Evolutionary conservation across 2,329 filamentous ascomycete genomes (phyloP).

Genomic region (Fusarium vanettenii): DNA sequence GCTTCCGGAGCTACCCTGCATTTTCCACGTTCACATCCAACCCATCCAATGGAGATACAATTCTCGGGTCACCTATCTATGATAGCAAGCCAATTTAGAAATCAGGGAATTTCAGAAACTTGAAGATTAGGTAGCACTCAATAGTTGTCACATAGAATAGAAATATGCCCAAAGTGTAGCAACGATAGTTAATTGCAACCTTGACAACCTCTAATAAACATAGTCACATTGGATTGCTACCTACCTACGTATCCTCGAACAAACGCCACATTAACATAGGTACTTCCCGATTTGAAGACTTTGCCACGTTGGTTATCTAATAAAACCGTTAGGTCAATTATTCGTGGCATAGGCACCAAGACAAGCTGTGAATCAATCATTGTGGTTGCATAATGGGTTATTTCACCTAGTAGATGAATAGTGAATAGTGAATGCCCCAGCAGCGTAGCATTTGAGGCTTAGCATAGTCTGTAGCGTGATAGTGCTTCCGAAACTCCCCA

Average conservation of each 20-base stretch:
- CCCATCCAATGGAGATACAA: not conserved
- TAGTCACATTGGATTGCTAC: not conserved
- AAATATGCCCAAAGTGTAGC: not conserved
- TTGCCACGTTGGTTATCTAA: too few species aligned
- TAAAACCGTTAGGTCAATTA: not conserved
- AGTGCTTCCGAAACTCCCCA: not conserved
- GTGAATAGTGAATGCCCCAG: not conserved
- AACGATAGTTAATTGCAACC: not conserved
- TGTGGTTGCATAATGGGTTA: not conserved
- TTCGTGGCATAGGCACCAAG: not conserved
- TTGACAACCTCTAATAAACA: not conserved
- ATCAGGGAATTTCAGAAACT: not conserved
- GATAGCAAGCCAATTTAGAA: not conserved
- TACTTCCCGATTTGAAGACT: too few species aligned
- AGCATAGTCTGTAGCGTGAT: not conserved
- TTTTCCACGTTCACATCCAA: slow-evolving; percentile 2
- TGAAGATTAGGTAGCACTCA: not conserved
- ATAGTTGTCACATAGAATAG: not conserved
- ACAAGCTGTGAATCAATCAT: not conserved
- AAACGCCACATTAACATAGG: not conserved
- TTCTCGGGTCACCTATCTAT: not conserved
- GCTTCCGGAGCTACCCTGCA: slow-evolving; percentile 24
- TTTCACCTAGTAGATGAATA: too few species aligned
- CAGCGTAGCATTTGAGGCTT: not conserved
- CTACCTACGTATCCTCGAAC: not conserved